A percentile compares a stretch with the other conserved stretches of the same genome.
Evolutionary conservation across 1,139 yeast species (phyloP).

Genomic region (Debaryomyces fabryi): DNA sequence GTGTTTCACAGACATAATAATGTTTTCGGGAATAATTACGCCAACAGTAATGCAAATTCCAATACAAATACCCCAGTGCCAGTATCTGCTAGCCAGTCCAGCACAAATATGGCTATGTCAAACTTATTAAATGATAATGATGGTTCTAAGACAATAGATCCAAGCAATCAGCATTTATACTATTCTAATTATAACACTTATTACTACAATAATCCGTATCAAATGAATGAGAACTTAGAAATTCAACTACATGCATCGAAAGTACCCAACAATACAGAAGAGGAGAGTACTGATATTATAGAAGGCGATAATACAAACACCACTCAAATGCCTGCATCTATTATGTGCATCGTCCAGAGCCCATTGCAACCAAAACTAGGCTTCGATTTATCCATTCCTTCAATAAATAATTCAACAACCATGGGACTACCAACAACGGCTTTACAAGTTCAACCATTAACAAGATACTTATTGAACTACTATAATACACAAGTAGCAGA

Average conservation of each 20-base stretch:
- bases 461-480: constrained; percentile 70
- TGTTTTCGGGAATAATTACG: constrained; percentile 6
- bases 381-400: constrained; percentile 37
- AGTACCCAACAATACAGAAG: constrained; percentile 24
- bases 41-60: constrained; percentile 4
- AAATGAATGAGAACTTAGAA: constrained; percentile 44
- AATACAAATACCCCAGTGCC: constrained; percentile 11
- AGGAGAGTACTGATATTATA: constrained; percentile 37
- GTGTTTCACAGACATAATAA: constrained; percentile 50
- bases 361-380: constrained; percentile 49
- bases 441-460: constrained; percentile 63
- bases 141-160: constrained; percentile 30
- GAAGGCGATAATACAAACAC: constrained; percentile 38
- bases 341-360: constrained; percentile 51
- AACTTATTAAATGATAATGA: constrained; percentile 26
- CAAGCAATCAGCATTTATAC: constrained; percentile 39
- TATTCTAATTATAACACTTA: constrained; percentile 47
- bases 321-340: constrained; percentile 45
- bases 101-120: constrained; percentile 25
- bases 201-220: constrained; percentile 48
- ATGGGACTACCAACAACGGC: constrained; percentile 63
- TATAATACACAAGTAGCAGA: constrained; percentile 83
- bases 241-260: constrained; percentile 48
- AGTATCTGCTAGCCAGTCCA: constrained; percentile 10
- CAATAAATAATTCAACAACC: constrained; percentile 19